Evolutionary conservation across 2,329 filamentous ascomycete genomes (phyloP).

Genomic region (Scytalidium lignicola): DNA sequence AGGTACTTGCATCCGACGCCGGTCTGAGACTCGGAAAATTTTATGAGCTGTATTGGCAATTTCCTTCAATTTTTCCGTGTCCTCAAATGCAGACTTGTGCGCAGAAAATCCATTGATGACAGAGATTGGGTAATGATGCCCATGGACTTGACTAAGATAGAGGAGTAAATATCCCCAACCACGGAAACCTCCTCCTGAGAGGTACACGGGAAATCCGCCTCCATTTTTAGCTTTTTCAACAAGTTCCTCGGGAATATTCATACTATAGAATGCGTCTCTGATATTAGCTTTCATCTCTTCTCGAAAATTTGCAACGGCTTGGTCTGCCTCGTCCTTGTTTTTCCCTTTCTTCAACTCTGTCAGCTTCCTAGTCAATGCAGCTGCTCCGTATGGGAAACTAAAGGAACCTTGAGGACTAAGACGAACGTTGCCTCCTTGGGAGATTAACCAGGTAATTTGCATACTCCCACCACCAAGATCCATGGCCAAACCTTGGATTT

Average conservation of each 20-base stretch:
- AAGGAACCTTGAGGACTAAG: conserved; percentile 52
- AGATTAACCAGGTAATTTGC: conserved; percentile 63
- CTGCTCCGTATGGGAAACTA: conserved; percentile 66
- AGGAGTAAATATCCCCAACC: conserved; percentile 65
- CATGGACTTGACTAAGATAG: conserved; percentile 51
- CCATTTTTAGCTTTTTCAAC: conserved; percentile 35
- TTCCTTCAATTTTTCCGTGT: conserved; percentile 25
- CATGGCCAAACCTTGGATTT: conserved; percentile 63
- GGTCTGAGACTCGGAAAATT: conserved; percentile 58
- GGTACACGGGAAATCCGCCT: conserved; percentile 54
- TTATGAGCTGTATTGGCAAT: conserved; percentile 31
- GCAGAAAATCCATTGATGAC: conserved; percentile 60
- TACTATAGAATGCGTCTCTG: conserved; percentile 41
- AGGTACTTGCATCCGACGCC: conserved; percentile 60
- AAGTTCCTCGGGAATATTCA: conserved; percentile 50
- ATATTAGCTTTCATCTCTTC: conserved; percentile 49
- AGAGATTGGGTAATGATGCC: conserved; percentile 62
- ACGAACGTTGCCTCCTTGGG: conserved; percentile 41
- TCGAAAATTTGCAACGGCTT: conserved; percentile 39
- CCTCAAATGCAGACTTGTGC: conserved; percentile 13
- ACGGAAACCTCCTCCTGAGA: conserved; percentile 66
- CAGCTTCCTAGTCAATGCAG: conserved; percentile 55
- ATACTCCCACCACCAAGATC: conserved; percentile 67
- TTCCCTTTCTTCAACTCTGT: conserved; percentile 35
- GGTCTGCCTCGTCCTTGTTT: conserved; percentile 33